Percentiles rank a stretch among this genome's conserved stretches.
Conservation (phyloP, 257 asterid species). For the Nicotiana benthamiana region DNA sequence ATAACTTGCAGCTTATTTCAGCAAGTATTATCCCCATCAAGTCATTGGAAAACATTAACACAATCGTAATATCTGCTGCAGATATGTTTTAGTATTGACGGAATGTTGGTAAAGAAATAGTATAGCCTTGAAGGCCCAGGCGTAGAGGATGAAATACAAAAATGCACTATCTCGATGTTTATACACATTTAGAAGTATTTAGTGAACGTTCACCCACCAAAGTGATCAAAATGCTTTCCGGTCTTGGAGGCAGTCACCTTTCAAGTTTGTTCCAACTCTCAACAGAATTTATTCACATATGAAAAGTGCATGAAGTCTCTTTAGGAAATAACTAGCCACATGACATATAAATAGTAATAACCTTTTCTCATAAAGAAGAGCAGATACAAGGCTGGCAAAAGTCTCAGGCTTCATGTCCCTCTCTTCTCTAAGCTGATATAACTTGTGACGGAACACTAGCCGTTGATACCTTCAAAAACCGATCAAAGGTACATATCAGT, state of each 20-base stretch:
- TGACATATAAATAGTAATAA: conserved; percentile 10
- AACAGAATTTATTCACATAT: neutral
- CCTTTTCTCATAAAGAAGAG: conserved; percentile 85
- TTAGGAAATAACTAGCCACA: neutral
- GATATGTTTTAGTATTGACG: neutral
- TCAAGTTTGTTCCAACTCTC: neutral
- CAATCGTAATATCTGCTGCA: neutral
- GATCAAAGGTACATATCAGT: neutral
- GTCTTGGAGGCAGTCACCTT: neutral
- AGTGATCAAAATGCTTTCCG: neutral
- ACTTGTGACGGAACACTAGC: conserved; percentile 77
- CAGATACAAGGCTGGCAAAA: conserved; percentile 92
- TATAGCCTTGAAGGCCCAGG: neutral
- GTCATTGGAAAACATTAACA: neutral
- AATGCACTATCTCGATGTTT: neutral
- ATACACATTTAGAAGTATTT: neutral
- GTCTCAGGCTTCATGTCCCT: conserved; percentile 97
- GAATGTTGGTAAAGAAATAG: neutral
- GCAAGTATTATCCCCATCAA: neutral
- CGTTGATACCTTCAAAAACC: conserved; percentile 54
- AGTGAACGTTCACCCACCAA: neutral
- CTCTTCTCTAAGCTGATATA: conserved; percentile 86
- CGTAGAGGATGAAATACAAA: neutral
- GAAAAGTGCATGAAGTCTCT: neutral
- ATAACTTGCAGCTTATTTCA: neutral